A percentile compares a stretch with the other conserved stretches of the same genome.
Conservation (phyloP, 306 rosid genomes). For the Casuarina equisetifolia region DNA sequence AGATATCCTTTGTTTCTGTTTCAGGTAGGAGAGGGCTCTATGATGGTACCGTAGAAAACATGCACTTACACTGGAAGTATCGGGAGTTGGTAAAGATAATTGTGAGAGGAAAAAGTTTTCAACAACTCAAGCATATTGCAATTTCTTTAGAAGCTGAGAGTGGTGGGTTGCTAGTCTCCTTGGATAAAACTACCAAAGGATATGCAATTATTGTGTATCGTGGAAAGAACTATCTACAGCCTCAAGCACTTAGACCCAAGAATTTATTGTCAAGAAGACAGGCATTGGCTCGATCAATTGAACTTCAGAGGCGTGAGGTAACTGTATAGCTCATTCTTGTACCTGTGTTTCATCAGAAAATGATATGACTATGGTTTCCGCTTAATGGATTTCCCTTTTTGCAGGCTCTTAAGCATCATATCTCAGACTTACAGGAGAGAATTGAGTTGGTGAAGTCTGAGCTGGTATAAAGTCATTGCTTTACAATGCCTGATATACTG, state of each 20-base stretch:
- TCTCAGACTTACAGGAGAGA: constrained; percentile 66
- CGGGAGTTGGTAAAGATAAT: constrained; percentile 88
- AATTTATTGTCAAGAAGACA: constrained; percentile 73
- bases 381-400: constrained; percentile 26
- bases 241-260: constrained; percentile 61
- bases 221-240: constrained; percentile 80
- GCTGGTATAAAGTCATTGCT: constrained; percentile 42
- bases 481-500: neutral
- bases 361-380: neutral
- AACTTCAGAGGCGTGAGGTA: constrained; percentile 90
- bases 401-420: constrained; percentile 80
- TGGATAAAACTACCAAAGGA: constrained; percentile 77
- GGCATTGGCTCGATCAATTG: constrained; percentile 81
- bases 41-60: constrained; percentile 88
- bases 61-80: constrained; percentile 96
- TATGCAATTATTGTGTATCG: constrained; percentile 73
- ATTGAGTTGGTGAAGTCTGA: constrained; percentile 69
- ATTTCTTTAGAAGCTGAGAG: constrained; percentile 95
- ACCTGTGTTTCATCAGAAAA: neutral
- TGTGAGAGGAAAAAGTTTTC: constrained; percentile 62
- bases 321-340: constrained; percentile 19
- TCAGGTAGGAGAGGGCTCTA: constrained; percentile 84
- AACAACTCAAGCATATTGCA: constrained; percentile 78
- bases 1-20: constrained; percentile 27
- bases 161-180: constrained; percentile 81